Base-by-base conservation (phyloP, 2,329 filamentous ascomycete genomes). In the Aspergillus sojae region DNA sequence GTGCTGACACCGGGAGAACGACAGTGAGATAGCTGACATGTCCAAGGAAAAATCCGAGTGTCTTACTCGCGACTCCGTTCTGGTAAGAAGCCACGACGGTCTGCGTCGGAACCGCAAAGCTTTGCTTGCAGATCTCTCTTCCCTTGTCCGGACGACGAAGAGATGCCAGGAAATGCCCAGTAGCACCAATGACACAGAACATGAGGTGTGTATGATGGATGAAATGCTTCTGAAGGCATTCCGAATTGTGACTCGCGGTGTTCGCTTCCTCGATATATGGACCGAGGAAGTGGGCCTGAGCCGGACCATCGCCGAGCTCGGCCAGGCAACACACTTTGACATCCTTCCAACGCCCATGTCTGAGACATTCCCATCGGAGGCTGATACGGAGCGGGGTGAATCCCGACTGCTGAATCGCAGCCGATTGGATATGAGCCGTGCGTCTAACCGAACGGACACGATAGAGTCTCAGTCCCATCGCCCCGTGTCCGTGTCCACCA, bases 221-320 rank as follows among this genome's bases (percentile, higher is more conserved):
- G 92, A 97, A 75, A 93, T 98, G 87, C 91, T 98, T 28, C 81
- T 96, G 59, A 95, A 94, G 77, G 94, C 94, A 0, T 98, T 97
- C 82, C 93, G 91, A 74, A 93, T 98, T 58, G 91, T 97, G n/a
- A 94, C 90, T 55, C 89, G 94, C 71, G 93, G 92, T 16, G 93
- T 97, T 30, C 86, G 90, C 52, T 98, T 99, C 73, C 84, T 97
- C 48, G 95, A 99, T 70, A 85, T 94, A 2, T 89, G 95, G 81
- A 89, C 91, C 43, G 91, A 82, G 66, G 79, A 82, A 57, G 81
- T 82, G 73, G 79, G 80, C 21, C 72, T 82, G 69, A 78, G 75
- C 59, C 74, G 75, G 72, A 75, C 77, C 10, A 79, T 80, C 45
- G 74, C 74, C 23, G 78, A 79, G 57, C 66, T 80, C 36, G 75